Conservation (phyloP, 148 eudicot genomes). For the Diospyros lotus region DNA sequence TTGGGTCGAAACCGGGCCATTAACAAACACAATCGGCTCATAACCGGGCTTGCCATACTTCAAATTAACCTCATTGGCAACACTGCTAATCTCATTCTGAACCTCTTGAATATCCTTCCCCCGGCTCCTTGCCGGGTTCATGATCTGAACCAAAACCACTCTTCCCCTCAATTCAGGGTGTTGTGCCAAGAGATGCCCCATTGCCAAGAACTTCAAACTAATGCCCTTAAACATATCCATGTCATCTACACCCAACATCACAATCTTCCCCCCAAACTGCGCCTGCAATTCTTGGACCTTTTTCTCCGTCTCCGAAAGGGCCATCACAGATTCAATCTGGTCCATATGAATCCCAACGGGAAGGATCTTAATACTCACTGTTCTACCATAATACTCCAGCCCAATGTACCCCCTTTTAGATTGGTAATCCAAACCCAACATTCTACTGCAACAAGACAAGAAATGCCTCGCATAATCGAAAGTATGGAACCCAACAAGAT, state of each 20-base stretch:
- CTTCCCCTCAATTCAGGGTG: slow-evolving; percentile 48
- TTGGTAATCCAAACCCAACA: slow-evolving; percentile 78
- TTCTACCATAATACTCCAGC: slow-evolving; percentile 74
- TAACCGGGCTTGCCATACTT: slow-evolving; percentile 52
- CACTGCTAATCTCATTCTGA: slow-evolving; percentile 37
- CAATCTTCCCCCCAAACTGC: slow-evolving; percentile 51
- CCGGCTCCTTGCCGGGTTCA: slow-evolving; percentile 67
- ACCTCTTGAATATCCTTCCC: slow-evolving; percentile 77
- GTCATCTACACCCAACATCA: slow-evolving; percentile 81
- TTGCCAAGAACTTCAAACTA: slow-evolving; percentile 66
- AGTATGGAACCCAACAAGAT: slow-evolving; percentile 79
- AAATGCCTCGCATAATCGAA: slow-evolving; percentile 92
- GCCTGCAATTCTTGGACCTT: slow-evolving; percentile 39
- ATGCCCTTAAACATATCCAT: slow-evolving; percentile 90
- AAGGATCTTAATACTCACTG: slow-evolving; percentile 70
- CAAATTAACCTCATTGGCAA: slow-evolving; percentile 44
- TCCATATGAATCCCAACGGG: slow-evolving; percentile 90
- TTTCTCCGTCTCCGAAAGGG: slow-evolving; percentile 35
- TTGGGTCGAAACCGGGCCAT: slow-evolving; percentile 47
- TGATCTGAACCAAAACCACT: slow-evolving; percentile 69
- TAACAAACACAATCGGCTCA: slow-evolving; percentile 65
- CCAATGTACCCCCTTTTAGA: slow-evolving; percentile 82
- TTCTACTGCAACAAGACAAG: slow-evolving; percentile 73
- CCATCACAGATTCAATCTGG: slow-evolving; percentile 44
- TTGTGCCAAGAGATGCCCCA: slow-evolving; percentile 48